phyloP scores from a whole-genome alignment of 352 stramenopile species.

The Elongisporangium senticosum region DNA sequence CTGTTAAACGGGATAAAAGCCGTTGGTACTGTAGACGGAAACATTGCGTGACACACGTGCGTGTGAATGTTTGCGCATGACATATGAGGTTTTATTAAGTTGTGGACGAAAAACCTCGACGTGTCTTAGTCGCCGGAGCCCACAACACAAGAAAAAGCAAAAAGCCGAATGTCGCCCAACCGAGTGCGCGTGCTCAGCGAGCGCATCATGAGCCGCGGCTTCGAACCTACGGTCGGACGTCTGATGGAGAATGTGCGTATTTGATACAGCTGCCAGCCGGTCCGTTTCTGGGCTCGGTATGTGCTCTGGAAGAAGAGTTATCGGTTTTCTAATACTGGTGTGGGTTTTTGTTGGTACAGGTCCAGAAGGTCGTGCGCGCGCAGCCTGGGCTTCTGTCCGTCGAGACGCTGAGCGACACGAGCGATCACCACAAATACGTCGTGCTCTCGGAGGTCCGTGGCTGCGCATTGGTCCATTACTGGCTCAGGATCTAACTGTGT shows the following conservation, averaged over 20 bases:
- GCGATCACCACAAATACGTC: slow-evolving; percentile 87
- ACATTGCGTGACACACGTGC: slow-evolving; percentile 1
- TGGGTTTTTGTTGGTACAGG: slow-evolving; percentile 21
- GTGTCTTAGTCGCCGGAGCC: slow-evolving; percentile 8
- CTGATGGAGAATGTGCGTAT: slow-evolving; percentile 72
- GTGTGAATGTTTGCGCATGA: slow-evolving; percentile 4
- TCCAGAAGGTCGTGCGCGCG: slow-evolving; percentile 66
- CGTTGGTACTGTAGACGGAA: neutral
- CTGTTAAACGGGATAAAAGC: slow-evolving; percentile 1
- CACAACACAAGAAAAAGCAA: slow-evolving; percentile 5
- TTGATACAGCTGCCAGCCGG: neutral
- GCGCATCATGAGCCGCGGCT: slow-evolving; percentile 78
- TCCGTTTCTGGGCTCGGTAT: neutral
- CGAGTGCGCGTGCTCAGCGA: slow-evolving; percentile 79
- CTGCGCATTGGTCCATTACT: neutral
- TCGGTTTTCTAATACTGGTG: neutral
- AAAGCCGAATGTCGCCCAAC: slow-evolving; percentile 26
- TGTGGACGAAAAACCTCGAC: slow-evolving; percentile 10
- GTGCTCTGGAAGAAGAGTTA: neutral
- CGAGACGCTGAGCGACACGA: slow-evolving; percentile 75
- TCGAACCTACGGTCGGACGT: slow-evolving; percentile 71
- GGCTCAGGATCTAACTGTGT: slow-evolving; percentile 1
- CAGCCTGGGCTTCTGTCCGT: slow-evolving; percentile 76
- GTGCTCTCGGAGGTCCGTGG: slow-evolving; percentile 70
- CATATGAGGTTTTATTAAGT: neutral